These are phyloP conservation scores for Aspergillus terreus DNA, from an alignment of 2,329 filamentous ascomycete species.

Conservation along the genomic window DNA sequence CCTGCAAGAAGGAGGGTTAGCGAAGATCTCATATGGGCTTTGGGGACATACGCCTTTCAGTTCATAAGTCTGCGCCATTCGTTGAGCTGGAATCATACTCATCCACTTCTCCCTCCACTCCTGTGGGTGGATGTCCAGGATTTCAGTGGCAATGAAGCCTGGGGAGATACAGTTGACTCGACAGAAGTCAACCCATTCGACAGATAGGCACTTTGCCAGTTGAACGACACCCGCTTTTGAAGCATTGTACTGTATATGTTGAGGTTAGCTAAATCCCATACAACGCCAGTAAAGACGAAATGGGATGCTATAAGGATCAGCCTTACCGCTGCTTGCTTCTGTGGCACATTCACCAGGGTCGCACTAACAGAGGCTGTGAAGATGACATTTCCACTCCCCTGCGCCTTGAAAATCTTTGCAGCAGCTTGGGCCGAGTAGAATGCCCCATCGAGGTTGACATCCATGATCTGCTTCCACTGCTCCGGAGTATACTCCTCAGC, in stretches of 20 bases:
- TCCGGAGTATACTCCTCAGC: conserved; percentile 38
- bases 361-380: conserved; percentile 38
- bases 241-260: conserved; percentile 26
- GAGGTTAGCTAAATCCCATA: not conserved
- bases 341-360: conserved; percentile 37
- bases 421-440: conserved; percentile 39
- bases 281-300: not conserved
- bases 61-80: conserved; percentile 34
- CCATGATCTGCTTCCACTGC: conserved; percentile 40
- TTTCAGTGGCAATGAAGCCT: conserved; percentile 40
- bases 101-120: conserved; percentile 30
- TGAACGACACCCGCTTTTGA: conserved; percentile 32
- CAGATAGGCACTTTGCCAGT: conserved; percentile 34
- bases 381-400: conserved; percentile 34
- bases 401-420: conserved; percentile 33
- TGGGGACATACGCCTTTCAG: conserved; percentile 30
- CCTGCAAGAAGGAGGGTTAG: not conserved
- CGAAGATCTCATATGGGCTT: not conserved
- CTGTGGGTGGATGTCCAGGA: conserved; percentile 25
- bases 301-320: too few relatives aligned
- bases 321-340: conserved; percentile 33
- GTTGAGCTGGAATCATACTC: conserved; percentile 33
- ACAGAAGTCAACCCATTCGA: conserved; percentile 36
- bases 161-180: conserved; percentile 39
- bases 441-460: conserved; percentile 38